Evolutionary conservation across 371 early-diverging fungal species (phyloP).

Genomic region (Syncephalis plumigaleata): DNA sequence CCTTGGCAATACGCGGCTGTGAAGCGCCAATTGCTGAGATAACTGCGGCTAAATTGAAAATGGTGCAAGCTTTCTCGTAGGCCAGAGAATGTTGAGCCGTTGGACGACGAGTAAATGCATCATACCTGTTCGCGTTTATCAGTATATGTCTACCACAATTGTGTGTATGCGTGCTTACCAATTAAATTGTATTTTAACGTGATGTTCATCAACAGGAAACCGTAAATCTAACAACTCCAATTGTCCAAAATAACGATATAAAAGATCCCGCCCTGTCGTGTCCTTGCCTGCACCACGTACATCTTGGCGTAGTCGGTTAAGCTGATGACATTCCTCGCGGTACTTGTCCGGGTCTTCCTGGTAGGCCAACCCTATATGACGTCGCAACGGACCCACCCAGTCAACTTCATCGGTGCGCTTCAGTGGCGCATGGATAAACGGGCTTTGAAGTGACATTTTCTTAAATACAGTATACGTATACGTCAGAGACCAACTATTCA

Average conservation of each 20-base stretch:
- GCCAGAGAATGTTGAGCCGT: conserved; percentile 78
- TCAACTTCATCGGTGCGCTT: conserved; percentile 82
- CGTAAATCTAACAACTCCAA: conserved; percentile 85
- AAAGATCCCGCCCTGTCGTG: conserved; percentile 73
- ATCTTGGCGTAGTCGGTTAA: conserved; percentile 86
- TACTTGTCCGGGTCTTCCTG: conserved; percentile 88
- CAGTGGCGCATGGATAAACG: conserved; percentile 38
- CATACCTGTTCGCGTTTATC: conserved; percentile 36
- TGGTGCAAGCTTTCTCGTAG: conserved; percentile 87
- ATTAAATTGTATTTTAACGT: conserved; percentile 67
- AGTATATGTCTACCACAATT: background rate
- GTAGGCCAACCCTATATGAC: conserved; percentile 66
- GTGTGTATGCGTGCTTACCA: conserved; percentile 35
- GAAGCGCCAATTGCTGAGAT: conserved; percentile 48
- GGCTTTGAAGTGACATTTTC: conserved; percentile 4
- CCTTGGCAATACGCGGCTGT: conserved; percentile 54
- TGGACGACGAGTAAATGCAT: conserved; percentile 49
- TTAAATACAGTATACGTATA: too few species aligned
- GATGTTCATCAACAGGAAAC: conserved; percentile 81
- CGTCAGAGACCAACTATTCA: too few species aligned
- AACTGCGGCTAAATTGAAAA: conserved; percentile 83
- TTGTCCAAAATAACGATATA: conserved; percentile 92
- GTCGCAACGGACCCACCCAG: conserved; percentile 62
- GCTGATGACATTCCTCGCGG: conserved; percentile 54
- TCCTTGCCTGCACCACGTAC: conserved; percentile 87